Base-by-base conservation (phyloP, 2,329 filamentous ascomycete genomes). In the Penicillium sumatraense region DNA sequence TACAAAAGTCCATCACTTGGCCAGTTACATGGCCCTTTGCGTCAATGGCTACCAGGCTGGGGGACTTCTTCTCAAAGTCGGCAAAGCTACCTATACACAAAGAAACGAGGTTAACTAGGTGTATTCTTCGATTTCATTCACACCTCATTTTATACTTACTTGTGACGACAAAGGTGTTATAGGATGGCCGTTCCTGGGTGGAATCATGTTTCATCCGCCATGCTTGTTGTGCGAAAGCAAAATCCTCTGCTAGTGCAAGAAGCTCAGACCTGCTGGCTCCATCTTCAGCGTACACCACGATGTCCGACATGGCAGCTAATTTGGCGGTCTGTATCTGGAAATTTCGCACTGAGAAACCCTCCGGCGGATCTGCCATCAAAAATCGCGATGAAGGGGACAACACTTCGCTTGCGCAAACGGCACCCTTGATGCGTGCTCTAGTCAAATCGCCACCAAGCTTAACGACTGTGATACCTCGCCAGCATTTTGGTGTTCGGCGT, bases 251-350 rank as follows among this genome's bases (percentile, higher is more conserved):
- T 29, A 87, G 69, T 77, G 85, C 82, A 76, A 89, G 65, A 71
- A 96, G 77, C 53, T 87, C 86, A 50, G 84, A 81, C 42, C 84
- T 83, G 23, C 83, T 75, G 2, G 81, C 81, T 33, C 80, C 76
- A 61, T 91, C 84, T 51, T 93, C 89, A 11, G 91, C 91, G 70
- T 99, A 99, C 1, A 99, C 85, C 36, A 99, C 83, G 60, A 99
- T 91, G 71, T 99, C 95, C 0, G 93, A 97, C 8, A 95, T 84
- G 61, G 89, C 86, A 51, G 93, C 93, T 61, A 90, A 80, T 73
- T 99, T 99, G 55, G 89, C 89, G 0, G 90, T 84, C 73, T 99
- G 95, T 35, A 98, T 98, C 66, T 98, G 93, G 70, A 99, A 99
- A 72, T 98, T 98, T 42, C 95, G 86, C 40, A 98, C 93, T 4